These are phyloP conservation scores for Skeletonema costatum DNA, from an alignment of 108 stramenopile genomes.

Conservation along the genomic window DNA sequence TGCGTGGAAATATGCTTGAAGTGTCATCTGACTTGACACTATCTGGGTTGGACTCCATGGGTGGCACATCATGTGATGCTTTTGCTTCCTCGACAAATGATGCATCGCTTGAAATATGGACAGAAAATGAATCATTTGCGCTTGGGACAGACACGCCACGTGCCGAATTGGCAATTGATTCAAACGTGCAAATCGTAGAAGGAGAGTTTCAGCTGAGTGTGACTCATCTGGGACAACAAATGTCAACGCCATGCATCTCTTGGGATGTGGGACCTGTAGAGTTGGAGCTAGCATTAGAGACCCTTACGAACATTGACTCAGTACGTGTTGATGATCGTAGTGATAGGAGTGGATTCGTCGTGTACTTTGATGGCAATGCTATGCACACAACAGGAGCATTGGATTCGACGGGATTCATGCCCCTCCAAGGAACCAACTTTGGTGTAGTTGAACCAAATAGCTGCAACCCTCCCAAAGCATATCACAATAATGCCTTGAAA, in stretches of 20 bases:
- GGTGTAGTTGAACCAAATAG: slow-evolving; percentile 13
- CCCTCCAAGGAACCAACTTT: slow-evolving; percentile 35
- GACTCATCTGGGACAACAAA: slow-evolving; percentile 24
- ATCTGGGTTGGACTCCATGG: slow-evolving; percentile 44
- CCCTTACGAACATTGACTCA: slow-evolving; percentile 50
- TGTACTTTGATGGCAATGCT: slow-evolving; percentile 69
- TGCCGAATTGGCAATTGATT: slow-evolving; percentile 37
- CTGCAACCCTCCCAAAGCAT: slow-evolving; percentile 48
- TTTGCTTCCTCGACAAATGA: slow-evolving; percentile 53
- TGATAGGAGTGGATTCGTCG: slow-evolving; percentile 44
- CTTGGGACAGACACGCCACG: slow-evolving; percentile 61
- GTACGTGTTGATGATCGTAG: slow-evolving; percentile 54
- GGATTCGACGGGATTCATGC: slow-evolving; percentile 22
- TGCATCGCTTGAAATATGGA: slow-evolving; percentile 44
- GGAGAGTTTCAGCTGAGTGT: slow-evolving; percentile 50
- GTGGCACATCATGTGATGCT: slow-evolving; percentile 37
- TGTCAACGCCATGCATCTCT: slow-evolving; percentile 52
- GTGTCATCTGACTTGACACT: slow-evolving; percentile 31
- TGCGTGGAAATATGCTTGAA: slow-evolving; percentile 56
- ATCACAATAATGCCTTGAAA: slow-evolving; percentile 49
- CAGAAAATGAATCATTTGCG: slow-evolving; percentile 47
- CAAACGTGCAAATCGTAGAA: slow-evolving; percentile 32
- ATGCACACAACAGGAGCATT: slow-evolving; percentile 40
- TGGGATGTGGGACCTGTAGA: slow-evolving; percentile 62
- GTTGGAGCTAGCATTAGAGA: slow-evolving; percentile 50